Evolutionary conservation across 2,329 filamentous ascomycete species (phyloP), one percentile per base, ranked within the genome.

Genomic region (Cadophora malorum): DNA sequence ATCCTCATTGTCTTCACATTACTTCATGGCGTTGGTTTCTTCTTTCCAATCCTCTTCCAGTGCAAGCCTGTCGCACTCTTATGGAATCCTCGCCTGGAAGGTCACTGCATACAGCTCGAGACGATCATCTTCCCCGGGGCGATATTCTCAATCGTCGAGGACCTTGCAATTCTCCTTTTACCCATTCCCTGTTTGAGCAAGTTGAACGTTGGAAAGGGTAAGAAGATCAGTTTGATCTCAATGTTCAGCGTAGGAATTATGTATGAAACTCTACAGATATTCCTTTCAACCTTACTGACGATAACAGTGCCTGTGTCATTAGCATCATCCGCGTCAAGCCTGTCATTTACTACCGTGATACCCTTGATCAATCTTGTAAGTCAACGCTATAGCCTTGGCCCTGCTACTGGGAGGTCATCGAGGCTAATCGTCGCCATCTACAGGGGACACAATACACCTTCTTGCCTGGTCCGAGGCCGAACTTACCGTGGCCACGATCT

Each of bases 231-330:
- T 50, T 77, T 91, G 23, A 82, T 90, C 55, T 78, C 90, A 56
- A 90, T 89, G 1, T 91, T 91, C 76, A 85, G 86, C 70, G 87
- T 90, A 67, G 89, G 89, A 69, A 82, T 86, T 55, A 90, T 91
- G 74, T 88, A 88, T 31, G 84, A 85, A 9, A 8, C 9, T 16
- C 19, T 23, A 4, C 8, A 4, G n/a, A 23, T 12, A 38, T 31
- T 21, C 14, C 8, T 2, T 3, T 23, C 31, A 33, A 7, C 45
- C 21, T 6, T 6, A 31, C 28, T 45, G 19, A 60, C n/a, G 12
- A 4, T 31, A 35, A 69, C 21, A 64, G 72, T 59, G 73, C 73
- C 6, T 69, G 63, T 12, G 66, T 74, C 19, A 71, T 69, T 9
- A 73, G 69, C 53, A 69, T 74, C 5, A 50, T 74, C n/a, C 71